Percentiles rank a stretch among this genome's conserved stretches.
These are phyloP conservation scores for Arachnomyces sp. DNA, from an alignment of 2,329 filamentous ascomycete genomes.

Conservation along the genomic window DNA sequence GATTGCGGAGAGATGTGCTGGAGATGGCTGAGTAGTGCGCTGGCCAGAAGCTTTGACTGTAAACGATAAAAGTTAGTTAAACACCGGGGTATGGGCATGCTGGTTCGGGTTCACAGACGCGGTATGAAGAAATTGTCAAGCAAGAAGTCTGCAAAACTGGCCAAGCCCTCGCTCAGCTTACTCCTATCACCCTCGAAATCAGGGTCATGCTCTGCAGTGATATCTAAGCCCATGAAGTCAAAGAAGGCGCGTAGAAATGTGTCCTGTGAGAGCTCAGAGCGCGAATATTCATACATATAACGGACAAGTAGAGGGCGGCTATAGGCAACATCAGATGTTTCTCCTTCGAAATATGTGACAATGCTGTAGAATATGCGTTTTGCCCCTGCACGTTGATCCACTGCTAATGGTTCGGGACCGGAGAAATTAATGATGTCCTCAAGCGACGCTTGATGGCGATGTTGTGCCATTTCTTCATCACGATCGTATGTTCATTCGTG, in stretches of 20 bases:
- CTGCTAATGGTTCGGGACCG: neutral
- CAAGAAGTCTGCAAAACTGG: constrained; percentile 11
- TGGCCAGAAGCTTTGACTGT: constrained; percentile 12
- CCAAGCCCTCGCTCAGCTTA: neutral
- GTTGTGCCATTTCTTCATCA: neutral
- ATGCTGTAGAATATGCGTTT: constrained; percentile 3
- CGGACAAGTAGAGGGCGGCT: constrained; percentile 12
- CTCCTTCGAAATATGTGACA: too few relatives aligned
- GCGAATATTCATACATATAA: constrained; percentile 13
- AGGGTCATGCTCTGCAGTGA: neutral
- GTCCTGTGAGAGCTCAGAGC: constrained; percentile 9
- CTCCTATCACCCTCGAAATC: constrained; percentile 4
- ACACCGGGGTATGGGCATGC: neutral
- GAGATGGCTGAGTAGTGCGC: constrained; percentile 12
- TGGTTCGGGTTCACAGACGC: constrained; percentile 6
- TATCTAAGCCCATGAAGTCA: constrained; percentile 4
- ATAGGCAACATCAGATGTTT: neutral
- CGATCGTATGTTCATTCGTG: too few relatives aligned
- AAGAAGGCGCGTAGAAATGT: constrained; percentile 6
- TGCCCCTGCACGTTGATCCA: constrained; percentile 1
- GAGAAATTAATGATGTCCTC: constrained; percentile 6
- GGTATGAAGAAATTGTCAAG: constrained; percentile 14
- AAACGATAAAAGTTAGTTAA: neutral
- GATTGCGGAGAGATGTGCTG: constrained; percentile 9
- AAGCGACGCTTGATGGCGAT: constrained; percentile 6